phyloP scores from a whole-genome alignment of 352 stramenopile species.

The Phytophthora fragariae region DNA sequence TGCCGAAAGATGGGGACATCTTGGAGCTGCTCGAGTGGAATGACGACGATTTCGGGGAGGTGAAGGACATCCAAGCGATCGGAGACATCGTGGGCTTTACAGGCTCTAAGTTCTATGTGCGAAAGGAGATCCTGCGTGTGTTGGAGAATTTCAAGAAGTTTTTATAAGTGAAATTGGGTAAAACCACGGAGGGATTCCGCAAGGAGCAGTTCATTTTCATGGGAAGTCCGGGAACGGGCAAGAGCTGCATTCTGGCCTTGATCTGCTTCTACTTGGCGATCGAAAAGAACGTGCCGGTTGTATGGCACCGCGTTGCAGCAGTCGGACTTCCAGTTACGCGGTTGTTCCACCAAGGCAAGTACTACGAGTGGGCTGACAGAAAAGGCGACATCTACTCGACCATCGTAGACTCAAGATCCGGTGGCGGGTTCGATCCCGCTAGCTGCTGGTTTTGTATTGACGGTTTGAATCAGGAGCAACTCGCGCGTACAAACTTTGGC shows the following conservation, averaged over 20 bases:
- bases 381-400: background rate
- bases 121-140: conserved; percentile 14
- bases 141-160: conserved; percentile 13
- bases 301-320: background rate
- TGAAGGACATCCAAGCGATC: conserved; percentile 8
- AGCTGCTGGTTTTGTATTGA: conserved; percentile 21
- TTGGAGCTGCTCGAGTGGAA: conserved; percentile 10
- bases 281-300: background rate
- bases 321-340: background rate
- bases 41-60: conserved; percentile 1
- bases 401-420: background rate
- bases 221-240: conserved; percentile 18
- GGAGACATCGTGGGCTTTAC: conserved; percentile 5
- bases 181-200: background rate
- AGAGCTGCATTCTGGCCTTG: conserved; percentile 21
- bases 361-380: conserved; percentile 13
- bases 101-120: background rate
- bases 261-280: conserved; percentile 24
- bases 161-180: background rate
- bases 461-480: background rate
- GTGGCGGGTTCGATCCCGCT: background rate
- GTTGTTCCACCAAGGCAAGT: conserved; percentile 17
- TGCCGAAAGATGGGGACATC: background rate
- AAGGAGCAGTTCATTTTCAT: conserved; percentile 12
- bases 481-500: background rate